Evolutionary conservation across 2,329 filamentous ascomycete species (phyloP).

Genomic region (Emericellopsis cladophorae): DNA sequence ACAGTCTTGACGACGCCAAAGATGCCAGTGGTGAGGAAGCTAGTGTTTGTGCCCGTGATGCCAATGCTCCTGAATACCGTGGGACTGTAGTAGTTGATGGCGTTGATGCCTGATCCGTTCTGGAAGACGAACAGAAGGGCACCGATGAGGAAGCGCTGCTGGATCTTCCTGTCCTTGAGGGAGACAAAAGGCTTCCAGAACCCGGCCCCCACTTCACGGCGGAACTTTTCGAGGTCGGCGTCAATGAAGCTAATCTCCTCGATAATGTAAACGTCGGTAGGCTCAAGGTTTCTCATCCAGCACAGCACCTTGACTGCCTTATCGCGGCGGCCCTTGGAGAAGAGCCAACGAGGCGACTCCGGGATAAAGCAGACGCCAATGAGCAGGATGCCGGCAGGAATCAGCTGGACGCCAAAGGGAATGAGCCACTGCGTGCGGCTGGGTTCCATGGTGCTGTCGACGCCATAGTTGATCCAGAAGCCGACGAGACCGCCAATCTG

Average conservation of each 20-base stretch:
- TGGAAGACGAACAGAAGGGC: constrained; percentile 68
- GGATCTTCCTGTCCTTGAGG: constrained; percentile 41
- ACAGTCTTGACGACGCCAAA: constrained; percentile 56
- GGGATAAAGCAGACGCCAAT: constrained; percentile 45
- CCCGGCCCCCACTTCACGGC: constrained; percentile 49
- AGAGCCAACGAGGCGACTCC: constrained; percentile 60
- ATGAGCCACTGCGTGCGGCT: constrained; percentile 48
- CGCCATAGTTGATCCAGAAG: constrained; percentile 55
- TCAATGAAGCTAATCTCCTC: constrained; percentile 65
- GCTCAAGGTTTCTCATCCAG: constrained; percentile 50
- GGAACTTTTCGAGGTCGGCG: constrained; percentile 52
- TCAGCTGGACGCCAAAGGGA: constrained; percentile 54
- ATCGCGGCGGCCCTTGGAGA: constrained; percentile 46
- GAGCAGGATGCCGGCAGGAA: constrained; percentile 51
- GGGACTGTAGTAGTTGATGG: constrained; percentile 62
- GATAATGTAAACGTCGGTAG: constrained; percentile 51
- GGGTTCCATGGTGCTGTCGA: constrained; percentile 34
- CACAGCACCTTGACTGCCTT: constrained; percentile 44
- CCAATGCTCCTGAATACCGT: constrained; percentile 23
- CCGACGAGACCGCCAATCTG: constrained; percentile 52
- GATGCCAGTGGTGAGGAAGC: constrained; percentile 48
- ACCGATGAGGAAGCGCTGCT: constrained; percentile 62
- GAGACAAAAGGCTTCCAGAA: constrained; percentile 64
- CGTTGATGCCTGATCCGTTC: constrained; percentile 62
- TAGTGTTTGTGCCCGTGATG: constrained; percentile 23